phyloP scores from a whole-genome alignment of 2,329 filamentous ascomycete genomes.

The Alternaria alternata region DNA sequence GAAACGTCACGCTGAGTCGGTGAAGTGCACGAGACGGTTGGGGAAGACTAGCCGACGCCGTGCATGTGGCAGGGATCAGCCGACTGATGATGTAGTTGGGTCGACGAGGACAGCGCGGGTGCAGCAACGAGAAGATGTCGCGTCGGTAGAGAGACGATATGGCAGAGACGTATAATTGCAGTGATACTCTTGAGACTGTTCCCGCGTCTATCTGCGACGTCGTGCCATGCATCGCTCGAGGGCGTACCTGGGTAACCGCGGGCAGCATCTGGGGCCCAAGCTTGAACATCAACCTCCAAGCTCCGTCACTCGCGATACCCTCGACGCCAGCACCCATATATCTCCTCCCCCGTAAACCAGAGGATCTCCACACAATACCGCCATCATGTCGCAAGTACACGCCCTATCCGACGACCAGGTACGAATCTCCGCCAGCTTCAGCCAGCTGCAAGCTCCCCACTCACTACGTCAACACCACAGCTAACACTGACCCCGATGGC shows the following conservation, averaged over 20 bases:
- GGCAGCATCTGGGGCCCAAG: conserved; percentile 22
- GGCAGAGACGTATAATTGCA: background rate
- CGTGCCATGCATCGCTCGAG: background rate
- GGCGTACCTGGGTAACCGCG: conserved; percentile 7
- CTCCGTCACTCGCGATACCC: conserved; percentile 27
- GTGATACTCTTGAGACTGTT: background rate
- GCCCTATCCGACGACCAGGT: conserved; percentile 98
- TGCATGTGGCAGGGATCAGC: conserved; percentile 38
- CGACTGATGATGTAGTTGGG: conserved; percentile 41
- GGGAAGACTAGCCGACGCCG: conserved; percentile 34
- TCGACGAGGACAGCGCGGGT: background rate
- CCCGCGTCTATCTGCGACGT: conserved; percentile 13
- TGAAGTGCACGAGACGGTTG: conserved; percentile 38
- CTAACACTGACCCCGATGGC: conserved; percentile 40
- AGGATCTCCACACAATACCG: conserved; percentile 29
- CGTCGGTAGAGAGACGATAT: background rate
- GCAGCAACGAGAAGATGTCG: conserved; percentile 2
- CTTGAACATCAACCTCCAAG: conserved; percentile 38
- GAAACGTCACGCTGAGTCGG: conserved; percentile 40
- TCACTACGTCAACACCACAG: conserved; percentile 41
- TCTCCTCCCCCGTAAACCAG: background rate
- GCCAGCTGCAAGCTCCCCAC: conserved; percentile 24
- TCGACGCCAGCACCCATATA: conserved; percentile 9
- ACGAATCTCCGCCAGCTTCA: conserved; percentile 44
- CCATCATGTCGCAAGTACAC: conserved; percentile 88